phyloP scores from a whole-genome alignment of 75 land plant species.

The Picea sitchensis region DNA sequence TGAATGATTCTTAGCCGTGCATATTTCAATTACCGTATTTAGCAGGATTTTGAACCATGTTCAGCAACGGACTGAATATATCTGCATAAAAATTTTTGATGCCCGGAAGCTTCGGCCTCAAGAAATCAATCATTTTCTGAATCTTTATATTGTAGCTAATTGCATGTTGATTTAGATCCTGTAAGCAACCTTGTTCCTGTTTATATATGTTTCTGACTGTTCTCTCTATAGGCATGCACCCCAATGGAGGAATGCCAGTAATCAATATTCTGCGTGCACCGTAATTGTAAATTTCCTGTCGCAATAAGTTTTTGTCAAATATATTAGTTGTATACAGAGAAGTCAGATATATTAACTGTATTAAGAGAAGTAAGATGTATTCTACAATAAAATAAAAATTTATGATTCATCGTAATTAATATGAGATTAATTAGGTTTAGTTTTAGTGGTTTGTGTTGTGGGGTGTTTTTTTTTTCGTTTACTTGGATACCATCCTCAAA shows the following conservation, averaged over 20 bases:
- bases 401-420: too few relatives aligned
- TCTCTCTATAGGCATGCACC: slow-evolving; percentile 59
- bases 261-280: slow-evolving; percentile 49
- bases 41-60: slow-evolving; percentile 35
- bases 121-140: slow-evolving; percentile 16
- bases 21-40: slow-evolving; percentile 32
- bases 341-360: not conserved
- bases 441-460: too few relatives aligned
- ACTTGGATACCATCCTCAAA: too few relatives aligned
- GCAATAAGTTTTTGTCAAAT: not conserved
- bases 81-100: slow-evolving; percentile 28
- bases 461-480: too few relatives aligned
- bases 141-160: slow-evolving; percentile 28
- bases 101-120: slow-evolving; percentile 13
- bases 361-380: too few relatives aligned
- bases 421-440: too few relatives aligned
- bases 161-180: slow-evolving; percentile 27
- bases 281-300: slow-evolving; percentile 45
- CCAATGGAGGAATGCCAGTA: slow-evolving; percentile 60
- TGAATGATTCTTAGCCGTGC: too few relatives aligned
- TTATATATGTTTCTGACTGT: slow-evolving; percentile 5
- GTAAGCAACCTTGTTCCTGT: slow-evolving; percentile 25
- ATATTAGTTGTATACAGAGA: too few relatives aligned
- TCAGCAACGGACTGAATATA: slow-evolving; percentile 21
- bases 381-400: too few relatives aligned